Base-by-base conservation (phyloP, 2,329 filamentous ascomycete species). In the Zymoseptoria pseudotritici region DNA sequence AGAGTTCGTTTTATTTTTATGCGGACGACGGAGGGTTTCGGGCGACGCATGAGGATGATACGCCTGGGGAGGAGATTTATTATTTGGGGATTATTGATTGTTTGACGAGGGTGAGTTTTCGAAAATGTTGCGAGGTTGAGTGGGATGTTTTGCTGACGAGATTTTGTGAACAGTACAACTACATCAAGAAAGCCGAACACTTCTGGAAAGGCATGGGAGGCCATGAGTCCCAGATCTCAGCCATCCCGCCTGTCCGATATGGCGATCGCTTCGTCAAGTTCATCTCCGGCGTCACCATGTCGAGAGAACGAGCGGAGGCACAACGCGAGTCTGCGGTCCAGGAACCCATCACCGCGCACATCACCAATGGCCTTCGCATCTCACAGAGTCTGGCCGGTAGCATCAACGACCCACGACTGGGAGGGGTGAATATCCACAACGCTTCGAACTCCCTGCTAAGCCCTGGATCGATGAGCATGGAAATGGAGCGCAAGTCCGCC, bases 11-110 rank as follows among this genome's bases (percentile, higher is more conserved):
- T 66, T 86, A 93, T 65, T 99, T 97, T 74, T 97, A 96, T 73
- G 86, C 87, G 60, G 93, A 97, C 67, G 93, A 97, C 71, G 94
- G 94, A 54, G 94, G 94, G 2, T 91, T 97, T 75, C 83, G 87
- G 67, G 93, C 94, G 11, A 97, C 94, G 0, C 91, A 97, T 71
- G 91, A 97, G 74, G 86, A 96, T 74, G 88, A 96, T 63, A 78
- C 80, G 17, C 85, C 89, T 1, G 92, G 88, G 1, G 90, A 97
- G 58, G 91, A 96, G 76, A 91, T 99, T 50, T 99, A 99, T 76
- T 99, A 99, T 73, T 84, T 99, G 7, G 95, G 94, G 42, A 95
- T 99, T 69, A 99, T 99, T 74, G 94, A 99, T 76, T 99, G 94
- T 75, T 80, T 99, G 69, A 99, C 94, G 69, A 91, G 97, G 74